phyloP scores from a whole-genome alignment of 1,284 basidiomycete species.

The Entoloma clypeatum region DNA sequence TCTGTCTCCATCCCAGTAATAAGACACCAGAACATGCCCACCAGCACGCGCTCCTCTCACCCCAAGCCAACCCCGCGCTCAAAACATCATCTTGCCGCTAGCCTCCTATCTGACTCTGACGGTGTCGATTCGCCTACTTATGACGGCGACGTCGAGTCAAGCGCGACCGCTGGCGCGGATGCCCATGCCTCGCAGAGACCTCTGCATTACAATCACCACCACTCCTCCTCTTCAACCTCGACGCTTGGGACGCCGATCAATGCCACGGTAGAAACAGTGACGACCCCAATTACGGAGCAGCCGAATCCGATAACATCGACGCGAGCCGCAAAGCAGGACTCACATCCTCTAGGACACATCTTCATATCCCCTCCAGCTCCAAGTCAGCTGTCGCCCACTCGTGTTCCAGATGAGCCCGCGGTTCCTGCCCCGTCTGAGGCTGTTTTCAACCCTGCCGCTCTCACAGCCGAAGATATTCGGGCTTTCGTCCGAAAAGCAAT shows the following conservation, averaged over 20 bases:
- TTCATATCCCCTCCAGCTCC: conserved; percentile 31
- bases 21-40: conserved; percentile 28
- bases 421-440: conserved; percentile 38
- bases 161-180: conserved; percentile 54
- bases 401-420: conserved; percentile 40
- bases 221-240: conserved; percentile 46
- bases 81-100: conserved; percentile 54
- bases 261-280: conserved; percentile 22
- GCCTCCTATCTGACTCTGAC: conserved; percentile 62
- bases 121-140: conserved; percentile 82
- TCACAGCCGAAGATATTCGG: conserved; percentile 72
- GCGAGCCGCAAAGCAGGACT: conserved; percentile 26
- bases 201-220: conserved; percentile 34
- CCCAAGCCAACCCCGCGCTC: conserved; percentile 30
- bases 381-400: conserved; percentile 22
- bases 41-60: conserved; percentile 21
- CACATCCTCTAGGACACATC: conserved; percentile 28
- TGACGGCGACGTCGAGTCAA: conserved; percentile 86
- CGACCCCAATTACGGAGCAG: conserved; percentile 26
- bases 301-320: conserved; percentile 24
- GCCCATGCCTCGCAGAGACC: conserved; percentile 26
- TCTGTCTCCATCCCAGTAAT: conserved; percentile 42
- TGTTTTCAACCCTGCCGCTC: conserved; percentile 60
- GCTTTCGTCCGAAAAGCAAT: conserved; percentile 64
- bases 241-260: conserved; percentile 47